These are phyloP conservation scores for Chlorella sp. DNA, from an alignment of 139 green algal species.

Conservation along the genomic window DNA sequence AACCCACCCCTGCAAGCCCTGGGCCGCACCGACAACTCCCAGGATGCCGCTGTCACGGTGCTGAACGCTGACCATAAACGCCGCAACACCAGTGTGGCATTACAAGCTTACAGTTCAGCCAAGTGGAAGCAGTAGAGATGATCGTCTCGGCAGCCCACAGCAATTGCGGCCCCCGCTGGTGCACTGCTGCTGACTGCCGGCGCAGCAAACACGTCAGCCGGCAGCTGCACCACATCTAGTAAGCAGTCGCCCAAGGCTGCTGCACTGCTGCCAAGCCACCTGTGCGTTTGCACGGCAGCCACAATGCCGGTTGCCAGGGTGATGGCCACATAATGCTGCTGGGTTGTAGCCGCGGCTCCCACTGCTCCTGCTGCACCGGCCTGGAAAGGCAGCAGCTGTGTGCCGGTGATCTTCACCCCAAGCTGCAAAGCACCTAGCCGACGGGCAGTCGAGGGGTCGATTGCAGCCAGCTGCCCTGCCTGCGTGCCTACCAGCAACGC, in stretches of 20 bases:
- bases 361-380: neutral
- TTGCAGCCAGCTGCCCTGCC: neutral
- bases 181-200: slow-evolving; percentile 1
- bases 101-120: no score
- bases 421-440: neutral
- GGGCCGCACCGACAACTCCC: no score
- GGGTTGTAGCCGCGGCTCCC: neutral
- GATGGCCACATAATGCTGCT: neutral
- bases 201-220: slow-evolving; percentile 41
- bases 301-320: neutral
- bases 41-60: no score
- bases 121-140: slow-evolving; percentile 49
- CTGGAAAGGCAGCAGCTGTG: neutral
- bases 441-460: neutral
- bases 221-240: slow-evolving; percentile 26
- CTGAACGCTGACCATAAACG: no score
- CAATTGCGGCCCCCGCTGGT: neutral
- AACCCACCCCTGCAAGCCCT: no score
- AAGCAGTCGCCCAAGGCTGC: neutral
- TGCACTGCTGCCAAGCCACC: neutral
- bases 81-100: no score
- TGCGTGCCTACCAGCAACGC: slow-evolving; percentile 29
- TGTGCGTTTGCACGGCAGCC: neutral
- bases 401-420: slow-evolving; percentile 2
- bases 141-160: slow-evolving; percentile 52